A percentile compares a stretch with the other conserved stretches of the same genome.
Conservation (phyloP, 176 grass and related monocot species). For the Ensete glaucum region DNA sequence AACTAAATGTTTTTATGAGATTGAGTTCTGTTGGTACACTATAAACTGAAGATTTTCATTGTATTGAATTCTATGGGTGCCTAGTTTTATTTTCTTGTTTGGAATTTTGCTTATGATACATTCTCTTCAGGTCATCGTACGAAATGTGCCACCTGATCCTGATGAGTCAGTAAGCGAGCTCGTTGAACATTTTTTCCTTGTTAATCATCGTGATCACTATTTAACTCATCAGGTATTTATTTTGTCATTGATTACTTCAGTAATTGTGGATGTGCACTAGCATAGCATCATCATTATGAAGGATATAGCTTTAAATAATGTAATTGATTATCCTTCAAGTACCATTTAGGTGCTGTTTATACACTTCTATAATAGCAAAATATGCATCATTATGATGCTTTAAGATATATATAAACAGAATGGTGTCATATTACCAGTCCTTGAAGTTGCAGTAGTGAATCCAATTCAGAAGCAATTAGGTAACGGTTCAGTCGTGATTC, state of each 20-base stretch:
- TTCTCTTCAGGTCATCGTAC: conserved; percentile 73
- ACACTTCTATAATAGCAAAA: too few species aligned
- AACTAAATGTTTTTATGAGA: conserved; percentile 1
- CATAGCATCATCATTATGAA: background rate
- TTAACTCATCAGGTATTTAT: conserved; percentile 77
- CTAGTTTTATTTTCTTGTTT: background rate
- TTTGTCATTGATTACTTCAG: conserved; percentile 14
- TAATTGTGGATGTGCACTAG: background rate
- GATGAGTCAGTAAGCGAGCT: conserved; percentile 94
- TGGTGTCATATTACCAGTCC: too few species aligned
- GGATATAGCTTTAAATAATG: background rate
- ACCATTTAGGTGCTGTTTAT: too few species aligned
- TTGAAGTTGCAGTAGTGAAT: too few species aligned
- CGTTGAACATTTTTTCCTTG: conserved; percentile 97
- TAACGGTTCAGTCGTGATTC: too few species aligned
- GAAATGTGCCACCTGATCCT: conserved; percentile 80
- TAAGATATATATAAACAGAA: too few species aligned
- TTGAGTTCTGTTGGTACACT: background rate
- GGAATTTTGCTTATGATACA: conserved; percentile 14
- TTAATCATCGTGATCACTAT: conserved; percentile 90
- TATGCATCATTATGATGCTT: too few species aligned
- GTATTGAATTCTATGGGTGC: background rate
- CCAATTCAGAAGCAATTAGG: too few species aligned
- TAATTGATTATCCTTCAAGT: too few species aligned
- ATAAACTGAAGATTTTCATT: too few species aligned